phyloP scores from a whole-genome alignment of 495 filamentous ascomycete species.

The Cairneyella variabilis region DNA sequence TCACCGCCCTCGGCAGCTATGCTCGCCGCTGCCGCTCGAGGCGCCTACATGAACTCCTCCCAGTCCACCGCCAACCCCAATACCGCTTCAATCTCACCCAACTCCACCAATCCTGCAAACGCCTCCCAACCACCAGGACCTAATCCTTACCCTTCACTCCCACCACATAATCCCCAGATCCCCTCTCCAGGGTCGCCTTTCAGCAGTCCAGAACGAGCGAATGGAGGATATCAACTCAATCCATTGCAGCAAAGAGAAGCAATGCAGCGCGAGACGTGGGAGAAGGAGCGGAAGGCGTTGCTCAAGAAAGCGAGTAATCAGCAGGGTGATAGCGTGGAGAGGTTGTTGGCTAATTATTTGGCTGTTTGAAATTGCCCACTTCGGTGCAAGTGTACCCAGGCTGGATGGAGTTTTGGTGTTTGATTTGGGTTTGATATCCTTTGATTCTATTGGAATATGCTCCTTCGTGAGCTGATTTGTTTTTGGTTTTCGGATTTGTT shows the following conservation, averaged over 20 bases:
- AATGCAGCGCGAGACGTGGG: constrained; percentile 34
- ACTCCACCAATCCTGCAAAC: background rate
- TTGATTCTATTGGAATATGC: too few species aligned
- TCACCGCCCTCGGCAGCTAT: constrained; percentile 9
- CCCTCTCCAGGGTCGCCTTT: too few species aligned
- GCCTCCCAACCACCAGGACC: too few species aligned
- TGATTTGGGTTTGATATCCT: too few species aligned
- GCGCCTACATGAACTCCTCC: background rate
- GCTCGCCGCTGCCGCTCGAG: constrained; percentile 1
- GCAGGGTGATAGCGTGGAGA: constrained; percentile 18
- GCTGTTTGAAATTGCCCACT: constrained; percentile 20
- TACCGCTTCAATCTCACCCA: background rate
- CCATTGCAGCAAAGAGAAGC: constrained; percentile 36
- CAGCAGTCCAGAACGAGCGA: constrained; percentile 16
- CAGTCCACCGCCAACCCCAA: background rate
- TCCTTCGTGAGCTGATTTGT: too few species aligned
- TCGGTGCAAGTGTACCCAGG: too few species aligned
- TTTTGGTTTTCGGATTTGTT: too few species aligned
- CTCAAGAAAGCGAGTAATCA: constrained; percentile 30
- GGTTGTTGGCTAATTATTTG: constrained; percentile 18
- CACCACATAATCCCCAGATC: too few species aligned
- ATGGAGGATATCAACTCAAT: constrained; percentile 23
- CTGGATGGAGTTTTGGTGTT: too few species aligned
- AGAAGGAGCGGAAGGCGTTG: constrained; percentile 33
- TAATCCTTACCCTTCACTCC: too few species aligned